Base-by-base conservation (phyloP, 2,329 filamentous ascomycete species). In the Pseudocercospora crystallina region DNA sequence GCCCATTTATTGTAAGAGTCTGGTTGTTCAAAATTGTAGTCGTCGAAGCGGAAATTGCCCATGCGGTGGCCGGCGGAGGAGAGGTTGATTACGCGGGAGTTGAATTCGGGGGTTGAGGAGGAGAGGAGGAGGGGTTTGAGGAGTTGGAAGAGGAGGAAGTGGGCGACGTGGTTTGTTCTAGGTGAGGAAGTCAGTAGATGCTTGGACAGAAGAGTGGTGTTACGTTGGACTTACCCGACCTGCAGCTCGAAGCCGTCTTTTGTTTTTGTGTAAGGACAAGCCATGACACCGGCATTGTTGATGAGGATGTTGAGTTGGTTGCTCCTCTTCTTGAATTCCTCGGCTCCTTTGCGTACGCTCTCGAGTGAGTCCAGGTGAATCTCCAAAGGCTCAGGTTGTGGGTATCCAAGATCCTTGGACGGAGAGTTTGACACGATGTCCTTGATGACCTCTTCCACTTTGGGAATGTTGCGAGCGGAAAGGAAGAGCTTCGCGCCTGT, bases 131-230 rank as follows among this genome's bases (percentile, higher is more conserved):
- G 60, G 0, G 76, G 8, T 20, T 75, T 75, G 17, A 83, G 67
- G 2, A 80, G 70, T 17, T 78, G 69, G 52, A 79, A 76, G 10
- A 82, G 69, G 0, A 81, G 70, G 65, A 82, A 83, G 54, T 81
- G 77, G 3, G 67, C 72, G 1, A 83, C 65, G 53, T 74, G 74
- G 17, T 53, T 80, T 5, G 72, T 75, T 30, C 20, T 26, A n/a
- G n/a, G 20, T 26, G 3, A 4, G 20, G 20, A 7, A 26, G 20
- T 26, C 7, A 26, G 20, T 26, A 7, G 20, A 26, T 26, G 20
- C 4, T 26, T 26, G 3, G 20, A 7, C 3, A 4, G 20, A 26
- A 26, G 20, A 26, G 20, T n/a, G n/a, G 20, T 26, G 3, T 26
- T 26, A n/a, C n/a, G n/a, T n/a, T 26, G 20, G 3, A 7, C 20